Percentiles rank a stretch among this genome's conserved stretches.
phyloP scores from a whole-genome alignment of 805 yeast genomes.

The Lachancea dasiensis region DNA sequence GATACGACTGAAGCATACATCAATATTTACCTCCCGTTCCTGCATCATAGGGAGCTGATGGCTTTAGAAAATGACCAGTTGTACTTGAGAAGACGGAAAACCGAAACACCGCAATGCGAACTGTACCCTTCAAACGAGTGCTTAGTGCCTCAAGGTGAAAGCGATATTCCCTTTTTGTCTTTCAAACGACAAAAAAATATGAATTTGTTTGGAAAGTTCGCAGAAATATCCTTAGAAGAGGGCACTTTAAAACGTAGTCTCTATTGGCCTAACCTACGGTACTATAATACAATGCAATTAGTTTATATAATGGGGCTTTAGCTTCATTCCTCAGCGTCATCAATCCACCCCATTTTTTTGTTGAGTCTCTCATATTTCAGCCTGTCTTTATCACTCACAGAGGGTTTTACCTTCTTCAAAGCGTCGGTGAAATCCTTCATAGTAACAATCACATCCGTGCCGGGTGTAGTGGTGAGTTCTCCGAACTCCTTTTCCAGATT shows the following conservation, averaged over 20 bases:
- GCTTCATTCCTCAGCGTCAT: conserved; percentile 27
- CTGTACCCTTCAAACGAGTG: conserved; percentile 32
- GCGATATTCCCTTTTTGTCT: conserved; percentile 42
- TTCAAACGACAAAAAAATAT: conserved; percentile 34
- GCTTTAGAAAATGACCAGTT: conserved; percentile 22
- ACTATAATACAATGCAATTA: conserved; percentile 7
- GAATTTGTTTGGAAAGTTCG: conserved; percentile 57
- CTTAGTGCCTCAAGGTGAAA: conserved; percentile 14
- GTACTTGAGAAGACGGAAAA: conserved; percentile 53
- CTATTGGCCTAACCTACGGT: not conserved
- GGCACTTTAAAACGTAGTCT: conserved; percentile 22
- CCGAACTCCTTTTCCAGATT: conserved; percentile 37
- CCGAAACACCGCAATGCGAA: conserved; percentile 60
- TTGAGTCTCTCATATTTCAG: conserved; percentile 67
- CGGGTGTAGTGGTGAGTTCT: conserved; percentile 34
- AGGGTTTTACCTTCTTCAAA: conserved; percentile 71
- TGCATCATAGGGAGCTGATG: conserved; percentile 1
- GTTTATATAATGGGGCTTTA: conserved; percentile 5
- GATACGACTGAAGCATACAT: conserved; percentile 36
- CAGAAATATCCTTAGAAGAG: conserved; percentile 47
- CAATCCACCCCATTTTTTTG: conserved; percentile 69
- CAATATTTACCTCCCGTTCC: conserved; percentile 52
- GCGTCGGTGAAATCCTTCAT: conserved; percentile 65
- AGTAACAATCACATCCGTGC: conserved; percentile 51
- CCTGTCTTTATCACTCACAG: conserved; percentile 84